Evolutionary conservation across 257 asterid genomes (phyloP).

Genomic region (Nyctanthes arbortristis): DNA sequence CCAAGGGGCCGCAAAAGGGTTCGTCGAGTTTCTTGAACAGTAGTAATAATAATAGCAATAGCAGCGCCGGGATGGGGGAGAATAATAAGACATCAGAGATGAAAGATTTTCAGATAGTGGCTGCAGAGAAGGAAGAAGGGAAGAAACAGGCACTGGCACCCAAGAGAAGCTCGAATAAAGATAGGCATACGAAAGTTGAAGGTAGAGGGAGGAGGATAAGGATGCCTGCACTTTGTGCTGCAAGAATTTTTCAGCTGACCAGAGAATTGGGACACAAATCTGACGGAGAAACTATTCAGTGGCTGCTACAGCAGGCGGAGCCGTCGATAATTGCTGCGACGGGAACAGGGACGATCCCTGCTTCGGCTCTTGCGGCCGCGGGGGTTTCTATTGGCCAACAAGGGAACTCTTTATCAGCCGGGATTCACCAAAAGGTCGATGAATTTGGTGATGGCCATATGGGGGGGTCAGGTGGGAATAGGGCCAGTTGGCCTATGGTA

Average conservation of each 20-base stretch:
- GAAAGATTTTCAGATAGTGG: slow-evolving; percentile 44
- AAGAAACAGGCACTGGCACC: slow-evolving; percentile 45
- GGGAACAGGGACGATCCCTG: slow-evolving; percentile 73
- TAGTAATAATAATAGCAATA: too few relatives aligned
- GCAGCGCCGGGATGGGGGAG: slow-evolving; percentile 24
- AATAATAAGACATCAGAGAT: slow-evolving; percentile 34
- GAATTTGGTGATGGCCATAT: slow-evolving; percentile 22
- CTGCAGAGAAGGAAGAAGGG: slow-evolving; percentile 21
- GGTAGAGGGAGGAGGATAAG: slow-evolving; percentile 72
- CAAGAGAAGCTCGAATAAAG: slow-evolving; percentile 60
- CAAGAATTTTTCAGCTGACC: slow-evolving; percentile 67
- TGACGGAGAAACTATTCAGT: slow-evolving; percentile 74
- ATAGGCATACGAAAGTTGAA: slow-evolving; percentile 70
- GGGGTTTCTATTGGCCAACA: slow-evolving; percentile 50
- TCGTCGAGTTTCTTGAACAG: slow-evolving; percentile 26
- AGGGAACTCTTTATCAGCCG: slow-evolving; percentile 43
- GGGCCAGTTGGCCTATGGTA: slow-evolving; percentile 52
- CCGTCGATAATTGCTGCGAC: slow-evolving; percentile 71
- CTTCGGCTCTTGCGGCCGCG: slow-evolving; percentile 46
- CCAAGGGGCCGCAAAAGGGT: slow-evolving; percentile 42
- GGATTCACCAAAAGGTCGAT: slow-evolving; percentile 33
- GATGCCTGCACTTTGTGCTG: slow-evolving; percentile 73
- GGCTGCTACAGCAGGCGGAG: slow-evolving; percentile 78
- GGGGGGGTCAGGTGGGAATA: slow-evolving; percentile 24
- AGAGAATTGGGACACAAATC: slow-evolving; percentile 68